Evolutionary conservation across 2,329 filamentous ascomycete genomes (phyloP).

Genomic region (Pseudocercospora macadamiae): DNA sequence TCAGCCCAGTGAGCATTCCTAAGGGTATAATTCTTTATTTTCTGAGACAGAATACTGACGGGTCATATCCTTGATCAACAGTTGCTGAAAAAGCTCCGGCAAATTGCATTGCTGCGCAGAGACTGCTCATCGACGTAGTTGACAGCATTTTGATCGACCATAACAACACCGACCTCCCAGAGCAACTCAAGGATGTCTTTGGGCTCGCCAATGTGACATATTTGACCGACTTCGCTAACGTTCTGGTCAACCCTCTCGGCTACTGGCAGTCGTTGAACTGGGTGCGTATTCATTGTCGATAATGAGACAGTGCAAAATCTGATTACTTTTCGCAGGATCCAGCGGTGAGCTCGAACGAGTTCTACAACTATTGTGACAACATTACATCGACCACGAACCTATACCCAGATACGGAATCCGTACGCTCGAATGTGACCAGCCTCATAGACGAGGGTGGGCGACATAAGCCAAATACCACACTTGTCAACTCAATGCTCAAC

Average conservation of each 20-base stretch:
- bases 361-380: constrained; percentile 60
- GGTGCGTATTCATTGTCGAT: constrained; percentile 35
- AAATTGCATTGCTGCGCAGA: constrained; percentile 66
- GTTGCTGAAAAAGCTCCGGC: constrained; percentile 59
- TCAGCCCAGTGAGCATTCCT: constrained; percentile 56
- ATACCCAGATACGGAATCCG: constrained; percentile 45
- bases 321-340: constrained; percentile 50
- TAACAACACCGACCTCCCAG: constrained; percentile 45
- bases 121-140: constrained; percentile 62
- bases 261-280: constrained; percentile 62
- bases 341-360: constrained; percentile 50
- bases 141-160: constrained; percentile 60
- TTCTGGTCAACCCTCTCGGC: constrained; percentile 36
- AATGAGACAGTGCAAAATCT: not conserved
- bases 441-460: constrained; percentile 52
- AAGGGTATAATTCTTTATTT: not conserved
- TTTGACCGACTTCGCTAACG: constrained; percentile 57
- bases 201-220: constrained; percentile 54
- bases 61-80: constrained; percentile 43
- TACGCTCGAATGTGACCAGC: constrained; percentile 45
- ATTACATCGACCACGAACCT: constrained; percentile 53
- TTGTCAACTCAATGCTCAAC: constrained; percentile 60
- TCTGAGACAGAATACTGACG: not conserved
- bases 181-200: constrained; percentile 57
- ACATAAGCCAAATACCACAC: constrained; percentile 45